Base-by-base conservation (phyloP, 192 early-diverging fungal species). In the Coemansia sp. region DNA sequence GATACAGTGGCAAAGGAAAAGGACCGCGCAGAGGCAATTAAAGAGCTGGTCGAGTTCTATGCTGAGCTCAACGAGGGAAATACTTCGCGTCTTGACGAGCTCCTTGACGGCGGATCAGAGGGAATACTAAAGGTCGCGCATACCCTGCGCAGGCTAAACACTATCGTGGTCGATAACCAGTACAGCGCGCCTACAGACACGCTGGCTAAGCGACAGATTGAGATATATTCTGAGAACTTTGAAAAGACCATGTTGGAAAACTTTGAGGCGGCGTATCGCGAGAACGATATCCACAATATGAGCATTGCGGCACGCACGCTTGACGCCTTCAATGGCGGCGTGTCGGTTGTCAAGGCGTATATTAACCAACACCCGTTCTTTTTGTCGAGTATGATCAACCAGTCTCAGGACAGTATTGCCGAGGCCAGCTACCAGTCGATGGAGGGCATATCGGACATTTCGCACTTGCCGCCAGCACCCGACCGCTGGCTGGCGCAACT, bases 321-420 rank as follows among this genome's bases (percentile, higher is more conserved):
- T 57, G 85, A 91, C 50, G 94, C 97, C 42, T 97, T 99, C 76
- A 99, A 99, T 63, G 96, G 97, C 33, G 96, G 97, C 36, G 89
- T 89, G 62, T 97, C 95, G 0, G 95, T 93, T 68, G 87, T 98
- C 27, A 93, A 95, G 69, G 92, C 90, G 31, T 99, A 97, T 70
- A 93, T 99, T 46, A 97, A 97, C 79, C 97, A 98, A 72, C 96
- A 99, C 67, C 91, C 93, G 64, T 97, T 99, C 66, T 98, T 98
- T 63, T 89, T 97, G 67, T 90, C 91, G 40, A 88, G 88, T 63
- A 85, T 91, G 77, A 88, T 91, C 53, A 83, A 86, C 63, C 87
- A 92, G 79, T 69, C 83, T 44, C 85, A 84, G 61, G 76, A 74
- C 70, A 66, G 66, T 53, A 67, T 77, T 35, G 84, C 77, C 50